These are phyloP conservation scores for Periconia digitata DNA, from an alignment of 2,329 filamentous ascomycete genomes.

Conservation along the genomic window DNA sequence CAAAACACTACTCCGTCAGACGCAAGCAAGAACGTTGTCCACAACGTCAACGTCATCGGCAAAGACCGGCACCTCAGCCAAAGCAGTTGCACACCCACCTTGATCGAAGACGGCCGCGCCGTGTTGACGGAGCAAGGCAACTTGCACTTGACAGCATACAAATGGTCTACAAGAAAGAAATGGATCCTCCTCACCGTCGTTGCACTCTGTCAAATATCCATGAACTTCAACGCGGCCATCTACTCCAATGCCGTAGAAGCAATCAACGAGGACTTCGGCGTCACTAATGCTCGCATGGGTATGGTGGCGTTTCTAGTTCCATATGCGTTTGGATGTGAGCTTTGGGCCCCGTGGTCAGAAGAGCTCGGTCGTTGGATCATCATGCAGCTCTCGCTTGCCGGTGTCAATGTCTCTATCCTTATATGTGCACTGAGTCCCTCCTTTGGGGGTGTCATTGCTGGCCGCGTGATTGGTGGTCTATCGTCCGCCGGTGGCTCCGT, in stretches of 20 bases:
- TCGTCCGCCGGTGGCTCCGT: conserved; percentile 64
- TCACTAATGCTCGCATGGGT: conserved; percentile 58
- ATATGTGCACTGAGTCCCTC: conserved; percentile 67
- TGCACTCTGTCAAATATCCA: conserved; percentile 55
- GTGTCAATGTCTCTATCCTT: conserved; percentile 73
- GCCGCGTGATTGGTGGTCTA: conserved; percentile 44
- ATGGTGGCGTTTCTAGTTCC: conserved; percentile 76
- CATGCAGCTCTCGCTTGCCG: conserved; percentile 68
- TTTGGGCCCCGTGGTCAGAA: conserved; percentile 81
- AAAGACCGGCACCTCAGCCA: neutral
- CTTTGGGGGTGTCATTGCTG: conserved; percentile 67
- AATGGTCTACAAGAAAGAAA: conserved; percentile 52
- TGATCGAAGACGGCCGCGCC: conserved; percentile 1
- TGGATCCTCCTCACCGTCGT: conserved; percentile 57
- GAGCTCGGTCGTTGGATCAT: conserved; percentile 76
- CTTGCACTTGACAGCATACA: conserved; percentile 44
- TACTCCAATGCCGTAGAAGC: conserved; percentile 56
- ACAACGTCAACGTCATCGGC: no score
- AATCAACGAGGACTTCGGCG: conserved; percentile 63
- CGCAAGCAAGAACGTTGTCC: no score
- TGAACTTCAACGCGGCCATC: conserved; percentile 58
- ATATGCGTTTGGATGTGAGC: conserved; percentile 82
- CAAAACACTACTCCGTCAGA: no score
- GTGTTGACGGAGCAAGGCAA: conserved; percentile 2
- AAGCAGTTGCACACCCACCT: neutral